These are phyloP conservation scores for Penicillium macrosclerotiorum DNA, from an alignment of 495 filamentous ascomycete species.

Conservation along the genomic window DNA sequence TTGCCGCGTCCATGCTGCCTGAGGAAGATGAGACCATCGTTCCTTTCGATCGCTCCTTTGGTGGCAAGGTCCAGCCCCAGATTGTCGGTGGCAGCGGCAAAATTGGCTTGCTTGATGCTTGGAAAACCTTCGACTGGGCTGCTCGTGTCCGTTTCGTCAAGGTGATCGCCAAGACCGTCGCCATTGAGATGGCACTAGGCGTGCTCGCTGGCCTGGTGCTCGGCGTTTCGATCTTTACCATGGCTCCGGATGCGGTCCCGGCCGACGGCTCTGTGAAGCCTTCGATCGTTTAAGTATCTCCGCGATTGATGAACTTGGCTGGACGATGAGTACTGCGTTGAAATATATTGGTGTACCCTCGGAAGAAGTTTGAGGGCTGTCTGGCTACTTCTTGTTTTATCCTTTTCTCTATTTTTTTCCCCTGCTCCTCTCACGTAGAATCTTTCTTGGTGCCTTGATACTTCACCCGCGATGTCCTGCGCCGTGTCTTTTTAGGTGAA, in stretches of 20 bases:
- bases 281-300: neutral
- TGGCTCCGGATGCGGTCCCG: neutral
- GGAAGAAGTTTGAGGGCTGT: too few species aligned
- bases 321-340: too few species aligned
- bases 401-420: too few species aligned
- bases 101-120: slow-evolving; percentile 66
- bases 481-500: too few species aligned
- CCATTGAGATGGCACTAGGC: slow-evolving; percentile 45
- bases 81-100: slow-evolving; percentile 67
- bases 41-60: slow-evolving; percentile 72
- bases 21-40: slow-evolving; percentile 71
- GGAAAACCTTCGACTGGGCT: slow-evolving; percentile 64
- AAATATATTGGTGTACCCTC: too few species aligned
- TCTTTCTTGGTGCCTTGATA: too few species aligned
- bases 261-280: neutral
- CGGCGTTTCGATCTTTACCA: slow-evolving; percentile 31
- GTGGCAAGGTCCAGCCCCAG: slow-evolving; percentile 55
- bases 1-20: slow-evolving; percentile 69
- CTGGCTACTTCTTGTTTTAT: too few species aligned
- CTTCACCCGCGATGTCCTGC: too few species aligned
- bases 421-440: too few species aligned
- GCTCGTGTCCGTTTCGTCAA: slow-evolving; percentile 65
- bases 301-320: too few species aligned
- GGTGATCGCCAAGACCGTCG: slow-evolving; percentile 64
- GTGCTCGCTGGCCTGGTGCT: slow-evolving; percentile 41